These are phyloP conservation scores for Pichia sp. DNA, from an alignment of 1,139 yeast species.

Conservation along the genomic window DNA sequence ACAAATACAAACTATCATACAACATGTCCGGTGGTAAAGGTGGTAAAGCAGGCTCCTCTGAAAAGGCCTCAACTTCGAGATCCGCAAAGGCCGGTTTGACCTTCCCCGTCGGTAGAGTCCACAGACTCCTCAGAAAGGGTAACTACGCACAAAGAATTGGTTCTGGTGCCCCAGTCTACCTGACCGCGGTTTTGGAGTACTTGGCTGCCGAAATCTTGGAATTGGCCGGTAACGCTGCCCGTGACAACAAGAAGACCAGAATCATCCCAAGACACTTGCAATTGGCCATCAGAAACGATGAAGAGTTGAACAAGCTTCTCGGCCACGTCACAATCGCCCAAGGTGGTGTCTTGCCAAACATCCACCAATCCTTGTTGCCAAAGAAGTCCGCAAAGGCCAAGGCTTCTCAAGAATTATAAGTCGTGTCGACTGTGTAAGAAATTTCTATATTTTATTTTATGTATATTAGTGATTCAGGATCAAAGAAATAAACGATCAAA, in stretches of 20 bases:
- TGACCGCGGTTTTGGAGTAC: constrained; percentile 95
- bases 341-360: constrained; percentile 99
- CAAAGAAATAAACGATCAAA: not conserved
- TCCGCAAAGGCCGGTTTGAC: constrained; percentile 98
- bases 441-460: not conserved
- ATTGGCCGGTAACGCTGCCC: constrained; percentile 98
- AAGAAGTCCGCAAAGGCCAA: constrained; percentile 80
- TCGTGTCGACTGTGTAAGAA: not conserved
- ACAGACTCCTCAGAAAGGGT: constrained; percentile 94
- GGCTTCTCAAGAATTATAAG: constrained; percentile 84
- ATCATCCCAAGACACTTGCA: constrained; percentile 98
- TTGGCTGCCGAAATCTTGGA: constrained; percentile 97
- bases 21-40: constrained; percentile 98
- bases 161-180: constrained; percentile 97
- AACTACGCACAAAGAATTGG: constrained; percentile 99
- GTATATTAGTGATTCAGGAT: constrained; percentile 1
- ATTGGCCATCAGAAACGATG: constrained; percentile 98
- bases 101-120: constrained; percentile 99
- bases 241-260: constrained; percentile 96
- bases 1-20: not conserved
- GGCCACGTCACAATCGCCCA: constrained; percentile 98
- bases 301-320: constrained; percentile 91
- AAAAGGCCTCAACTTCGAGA: constrained; percentile 95
- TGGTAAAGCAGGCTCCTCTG: constrained; percentile 89
- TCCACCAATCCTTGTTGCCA: constrained; percentile 93